These are phyloP conservation scores for Bipolaris gigantea DNA, from an alignment of 2,329 filamentous ascomycete genomes.

Conservation along the genomic window DNA sequence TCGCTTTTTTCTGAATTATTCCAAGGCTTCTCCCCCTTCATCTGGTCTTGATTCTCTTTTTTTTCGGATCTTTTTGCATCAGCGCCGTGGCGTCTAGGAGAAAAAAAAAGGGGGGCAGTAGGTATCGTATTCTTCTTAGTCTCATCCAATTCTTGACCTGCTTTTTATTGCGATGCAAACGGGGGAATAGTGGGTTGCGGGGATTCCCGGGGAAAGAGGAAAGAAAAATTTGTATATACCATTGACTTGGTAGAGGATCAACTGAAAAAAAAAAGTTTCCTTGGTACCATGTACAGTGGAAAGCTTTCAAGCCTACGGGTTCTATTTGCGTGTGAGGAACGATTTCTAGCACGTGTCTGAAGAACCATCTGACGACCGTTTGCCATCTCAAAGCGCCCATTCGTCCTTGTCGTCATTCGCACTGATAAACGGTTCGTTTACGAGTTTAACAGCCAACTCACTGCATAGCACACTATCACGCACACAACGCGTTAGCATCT, in stretches of 20 bases:
- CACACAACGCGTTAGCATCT: constrained; percentile 18
- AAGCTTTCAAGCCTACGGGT: neutral
- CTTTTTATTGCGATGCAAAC: neutral
- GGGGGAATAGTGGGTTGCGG: neutral
- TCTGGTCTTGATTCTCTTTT: constrained; percentile 1
- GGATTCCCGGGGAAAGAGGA: neutral
- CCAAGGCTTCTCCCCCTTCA: too few species aligned
- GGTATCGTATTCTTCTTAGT: neutral
- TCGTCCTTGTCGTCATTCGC: constrained; percentile 73
- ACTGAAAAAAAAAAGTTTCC: neutral
- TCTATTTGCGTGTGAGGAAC: neutral
- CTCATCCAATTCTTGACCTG: neutral
- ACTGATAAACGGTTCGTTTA: constrained; percentile 89
- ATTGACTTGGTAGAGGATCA: neutral
- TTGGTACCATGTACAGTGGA: neutral
- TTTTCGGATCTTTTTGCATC: constrained; percentile 15
- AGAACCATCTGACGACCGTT: too few species aligned
- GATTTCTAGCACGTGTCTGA: neutral
- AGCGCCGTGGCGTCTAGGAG: constrained; percentile 23
- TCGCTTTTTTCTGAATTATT: neutral
- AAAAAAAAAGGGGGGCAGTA: neutral
- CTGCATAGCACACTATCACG: constrained; percentile 79
- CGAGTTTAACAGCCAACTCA: constrained; percentile 89
- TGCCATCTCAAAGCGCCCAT: constrained; percentile 63
- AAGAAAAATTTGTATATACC: constrained; percentile 9